These are phyloP conservation scores for Phytophthora uliginosa DNA, from an alignment of 352 stramenopile genomes.

Conservation along the genomic window DNA sequence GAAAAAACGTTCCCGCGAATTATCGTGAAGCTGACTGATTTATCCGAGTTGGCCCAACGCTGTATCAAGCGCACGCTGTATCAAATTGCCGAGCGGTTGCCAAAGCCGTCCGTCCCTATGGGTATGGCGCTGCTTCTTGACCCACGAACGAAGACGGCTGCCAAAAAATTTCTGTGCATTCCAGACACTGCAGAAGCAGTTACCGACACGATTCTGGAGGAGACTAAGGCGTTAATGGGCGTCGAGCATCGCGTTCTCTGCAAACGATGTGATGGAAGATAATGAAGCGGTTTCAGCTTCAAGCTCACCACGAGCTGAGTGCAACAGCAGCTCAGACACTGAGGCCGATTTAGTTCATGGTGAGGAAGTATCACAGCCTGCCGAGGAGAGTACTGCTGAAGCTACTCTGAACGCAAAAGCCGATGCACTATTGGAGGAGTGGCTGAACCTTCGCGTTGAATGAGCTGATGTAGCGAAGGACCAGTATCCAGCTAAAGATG, in stretches of 20 bases:
- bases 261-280: neutral
- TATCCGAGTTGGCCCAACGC: neutral
- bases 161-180: too few species aligned
- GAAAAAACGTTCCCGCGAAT: neutral
- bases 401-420: conserved; percentile 8
- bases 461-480: conserved; percentile 7
- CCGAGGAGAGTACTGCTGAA: neutral
- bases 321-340: conserved; percentile 4
- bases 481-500: conserved; percentile 1
- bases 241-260: too few species aligned
- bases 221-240: too few species aligned
- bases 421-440: neutral
- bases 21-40: neutral
- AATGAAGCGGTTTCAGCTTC: neutral
- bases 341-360: neutral
- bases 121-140: neutral
- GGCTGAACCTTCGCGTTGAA: neutral
- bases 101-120: neutral
- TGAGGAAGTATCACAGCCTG: neutral
- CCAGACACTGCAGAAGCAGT: too few species aligned
- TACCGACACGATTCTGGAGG: too few species aligned
- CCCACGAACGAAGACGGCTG: too few species aligned
- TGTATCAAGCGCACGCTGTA: conserved; percentile 4
- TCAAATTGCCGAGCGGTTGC: neutral
- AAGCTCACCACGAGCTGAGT: neutral